These are phyloP conservation scores for Podaxis sp. DNA, from an alignment of 768 basidiomycete genomes.

Conservation along the genomic window DNA sequence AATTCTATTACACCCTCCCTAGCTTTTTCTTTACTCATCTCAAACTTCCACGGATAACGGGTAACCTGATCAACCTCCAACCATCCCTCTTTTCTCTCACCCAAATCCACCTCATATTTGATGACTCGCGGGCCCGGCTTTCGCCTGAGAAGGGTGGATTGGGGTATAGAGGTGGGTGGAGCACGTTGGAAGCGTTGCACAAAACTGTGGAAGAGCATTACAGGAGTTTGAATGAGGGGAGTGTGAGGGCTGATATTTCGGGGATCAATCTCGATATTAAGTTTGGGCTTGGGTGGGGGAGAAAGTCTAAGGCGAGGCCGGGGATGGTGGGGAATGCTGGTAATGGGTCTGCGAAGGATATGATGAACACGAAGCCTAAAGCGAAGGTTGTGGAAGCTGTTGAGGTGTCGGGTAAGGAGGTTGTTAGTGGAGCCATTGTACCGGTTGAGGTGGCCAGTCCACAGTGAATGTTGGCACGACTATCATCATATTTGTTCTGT, in stretches of 20 bases:
- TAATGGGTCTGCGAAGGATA: background rate
- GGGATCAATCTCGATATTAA: conserved; percentile 10
- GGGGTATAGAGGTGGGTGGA: conserved; percentile 58
- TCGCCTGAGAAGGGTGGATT: conserved; percentile 53
- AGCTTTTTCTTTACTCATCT: conserved; percentile 27
- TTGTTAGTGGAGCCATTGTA: conserved; percentile 2
- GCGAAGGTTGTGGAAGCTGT: background rate
- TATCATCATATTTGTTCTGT: background rate
- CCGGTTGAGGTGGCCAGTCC: conserved; percentile 5
- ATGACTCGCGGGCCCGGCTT: conserved; percentile 60
- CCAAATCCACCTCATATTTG: conserved; percentile 53
- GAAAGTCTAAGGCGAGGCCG: background rate
- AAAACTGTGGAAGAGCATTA: conserved; percentile 50
- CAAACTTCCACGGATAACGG: conserved; percentile 37
- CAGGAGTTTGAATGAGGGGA: conserved; percentile 22
- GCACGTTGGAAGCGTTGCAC: conserved; percentile 52
- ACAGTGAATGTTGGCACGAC: background rate
- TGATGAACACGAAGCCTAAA: background rate
- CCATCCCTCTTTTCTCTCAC: conserved; percentile 53
- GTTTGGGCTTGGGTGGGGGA: conserved; percentile 11
- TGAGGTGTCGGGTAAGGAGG: background rate
- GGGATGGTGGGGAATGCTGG: background rate
- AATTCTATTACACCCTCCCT: conserved; percentile 40
- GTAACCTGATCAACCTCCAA: conserved; percentile 52
- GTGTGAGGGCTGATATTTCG: conserved; percentile 9